A percentile compares a stretch with the other conserved stretches of the same genome.
These are phyloP conservation scores for Fusarium mundagurra DNA, from an alignment of 2,329 filamentous ascomycete genomes.

Conservation along the genomic window DNA sequence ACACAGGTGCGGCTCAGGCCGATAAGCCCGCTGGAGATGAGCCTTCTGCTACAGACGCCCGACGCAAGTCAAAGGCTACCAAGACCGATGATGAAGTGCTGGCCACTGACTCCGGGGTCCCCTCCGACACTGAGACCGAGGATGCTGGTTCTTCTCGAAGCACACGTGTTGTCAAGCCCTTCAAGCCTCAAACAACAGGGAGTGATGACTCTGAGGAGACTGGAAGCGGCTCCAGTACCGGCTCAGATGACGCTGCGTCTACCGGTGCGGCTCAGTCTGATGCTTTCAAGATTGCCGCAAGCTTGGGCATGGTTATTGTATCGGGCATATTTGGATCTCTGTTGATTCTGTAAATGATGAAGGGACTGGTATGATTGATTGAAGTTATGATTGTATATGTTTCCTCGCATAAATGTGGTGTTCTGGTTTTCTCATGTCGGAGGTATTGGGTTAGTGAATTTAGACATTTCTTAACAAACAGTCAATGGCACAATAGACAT, in stretches of 20 bases:
- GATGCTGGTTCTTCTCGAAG: not conserved
- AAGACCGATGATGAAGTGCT: slow-evolving; percentile 8
- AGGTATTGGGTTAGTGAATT: not conserved
- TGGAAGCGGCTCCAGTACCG: not conserved
- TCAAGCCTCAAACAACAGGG: slow-evolving; percentile 7
- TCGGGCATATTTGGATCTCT: slow-evolving; percentile 28
- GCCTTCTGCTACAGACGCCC: not conserved
- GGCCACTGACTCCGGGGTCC: slow-evolving; percentile 17
- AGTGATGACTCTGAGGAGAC: slow-evolving; percentile 13
- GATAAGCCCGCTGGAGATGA: not conserved
- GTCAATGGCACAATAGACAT: not conserved
- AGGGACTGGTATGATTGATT: not conserved
- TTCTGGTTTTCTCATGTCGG: not conserved
- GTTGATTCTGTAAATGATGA: slow-evolving; percentile 14
- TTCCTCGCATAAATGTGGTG: slow-evolving; percentile 9
- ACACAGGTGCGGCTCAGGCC: not conserved
- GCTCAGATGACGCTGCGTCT: not conserved
- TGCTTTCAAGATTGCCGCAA: slow-evolving; percentile 12
- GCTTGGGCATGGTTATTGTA: slow-evolving; percentile 10
- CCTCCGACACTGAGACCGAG: not conserved
- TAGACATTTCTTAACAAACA: not conserved
- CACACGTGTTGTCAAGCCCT: slow-evolving; percentile 26
- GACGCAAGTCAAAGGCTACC: not conserved
- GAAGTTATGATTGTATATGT: not conserved
- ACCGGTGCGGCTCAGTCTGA: slow-evolving; percentile 5